phyloP scores from a whole-genome alignment of 2,329 filamentous ascomycete species.

The Plenodomus biglobosus region DNA sequence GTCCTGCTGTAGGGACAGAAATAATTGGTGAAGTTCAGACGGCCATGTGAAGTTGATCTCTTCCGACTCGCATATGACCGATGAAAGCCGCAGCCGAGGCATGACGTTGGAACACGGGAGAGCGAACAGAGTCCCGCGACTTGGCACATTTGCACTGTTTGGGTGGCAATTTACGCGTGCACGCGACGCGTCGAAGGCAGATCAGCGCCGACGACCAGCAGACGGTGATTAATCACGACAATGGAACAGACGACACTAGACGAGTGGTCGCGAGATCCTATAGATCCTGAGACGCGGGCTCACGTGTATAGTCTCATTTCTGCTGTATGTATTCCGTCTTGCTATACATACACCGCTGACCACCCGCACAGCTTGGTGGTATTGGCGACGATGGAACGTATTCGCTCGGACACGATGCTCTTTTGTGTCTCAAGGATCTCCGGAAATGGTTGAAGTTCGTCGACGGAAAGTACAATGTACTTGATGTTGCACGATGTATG shows the following conservation, averaged over 20 bases:
- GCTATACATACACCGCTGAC: slow-evolving; percentile 11
- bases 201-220: slow-evolving; percentile 10
- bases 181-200: slow-evolving; percentile 27
- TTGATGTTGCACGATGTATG: slow-evolving; percentile 91
- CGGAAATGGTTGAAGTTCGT: slow-evolving; percentile 94
- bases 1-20: too few relatives aligned
- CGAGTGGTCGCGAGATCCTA: slow-evolving; percentile 52
- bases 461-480: slow-evolving; percentile 88
- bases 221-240: slow-evolving; percentile 31
- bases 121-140: slow-evolving; percentile 3
- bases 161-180: slow-evolving; percentile 35
- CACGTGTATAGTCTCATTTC: slow-evolving; percentile 93
- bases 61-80: slow-evolving; percentile 12
- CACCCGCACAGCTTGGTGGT: slow-evolving; percentile 72
- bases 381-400: slow-evolving; percentile 81
- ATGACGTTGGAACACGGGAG: slow-evolving; percentile 14
- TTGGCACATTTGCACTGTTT: slow-evolving; percentile 33
- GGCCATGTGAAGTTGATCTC: slow-evolving; percentile 12
- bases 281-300: slow-evolving; percentile 90
- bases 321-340: slow-evolving; percentile 62
- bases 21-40: background rate
- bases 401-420: slow-evolving; percentile 86
- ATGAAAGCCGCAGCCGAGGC: slow-evolving; percentile 33
- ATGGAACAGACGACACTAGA: slow-evolving; percentile 45
- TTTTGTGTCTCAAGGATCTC: slow-evolving; percentile 88